Evolutionary conservation across 2,329 filamentous ascomycete genomes (phyloP).

Genomic region (Cadophora malorum): DNA sequence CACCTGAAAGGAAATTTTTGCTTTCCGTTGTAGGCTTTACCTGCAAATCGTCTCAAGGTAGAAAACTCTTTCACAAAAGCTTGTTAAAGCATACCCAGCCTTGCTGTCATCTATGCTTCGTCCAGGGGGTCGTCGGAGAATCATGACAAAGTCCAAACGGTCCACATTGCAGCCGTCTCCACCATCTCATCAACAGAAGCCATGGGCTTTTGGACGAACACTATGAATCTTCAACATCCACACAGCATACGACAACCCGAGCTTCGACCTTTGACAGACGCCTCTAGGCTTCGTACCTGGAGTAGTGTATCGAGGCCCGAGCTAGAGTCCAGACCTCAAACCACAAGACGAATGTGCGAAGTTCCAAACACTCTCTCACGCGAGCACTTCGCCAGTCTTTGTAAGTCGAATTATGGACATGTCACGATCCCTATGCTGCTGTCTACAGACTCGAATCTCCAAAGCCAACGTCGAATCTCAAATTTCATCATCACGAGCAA

Average conservation of each 20-base stretch:
- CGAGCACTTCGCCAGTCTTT: neutral
- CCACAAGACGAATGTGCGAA: neutral
- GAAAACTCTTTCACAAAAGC: neutral
- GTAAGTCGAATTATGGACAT: neutral
- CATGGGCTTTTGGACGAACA: neutral
- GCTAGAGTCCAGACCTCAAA: neutral
- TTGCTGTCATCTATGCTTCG: neutral
- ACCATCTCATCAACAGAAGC: neutral
- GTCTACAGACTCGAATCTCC: neutral
- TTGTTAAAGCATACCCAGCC: neutral
- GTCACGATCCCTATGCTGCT: neutral
- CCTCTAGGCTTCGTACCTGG: slow-evolving; percentile 10
- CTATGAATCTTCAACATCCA: neutral
- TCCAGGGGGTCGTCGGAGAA: neutral
- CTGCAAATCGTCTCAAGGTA: neutral
- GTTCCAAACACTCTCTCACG: neutral
- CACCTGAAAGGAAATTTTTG: neutral
- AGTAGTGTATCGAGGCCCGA: neutral
- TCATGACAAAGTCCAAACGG: neutral
- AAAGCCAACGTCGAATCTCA: neutral
- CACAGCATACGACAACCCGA: neutral
- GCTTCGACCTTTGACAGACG: slow-evolving; percentile 2
- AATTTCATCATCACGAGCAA: neutral
- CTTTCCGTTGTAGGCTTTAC: neutral
- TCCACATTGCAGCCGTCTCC: neutral